These are phyloP conservation scores for Albophoma yamanashiensis DNA, from an alignment of 2,329 filamentous ascomycete species.

Conservation along the genomic window DNA sequence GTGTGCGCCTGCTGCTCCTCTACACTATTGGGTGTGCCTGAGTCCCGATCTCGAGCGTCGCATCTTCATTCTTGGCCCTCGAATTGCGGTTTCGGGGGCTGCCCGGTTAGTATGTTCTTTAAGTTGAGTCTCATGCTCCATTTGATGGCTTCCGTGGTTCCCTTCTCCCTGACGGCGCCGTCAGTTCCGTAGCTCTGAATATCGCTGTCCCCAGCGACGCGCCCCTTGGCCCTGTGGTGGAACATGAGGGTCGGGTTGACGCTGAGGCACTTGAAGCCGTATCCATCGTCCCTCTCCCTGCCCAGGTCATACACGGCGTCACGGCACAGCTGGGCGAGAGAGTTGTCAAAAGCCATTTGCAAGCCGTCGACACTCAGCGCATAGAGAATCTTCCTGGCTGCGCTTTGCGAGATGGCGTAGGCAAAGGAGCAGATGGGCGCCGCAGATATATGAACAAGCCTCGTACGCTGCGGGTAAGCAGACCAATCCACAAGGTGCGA, in stretches of 20 bases:
- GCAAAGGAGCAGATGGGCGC: constrained; percentile 29
- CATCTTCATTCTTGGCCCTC: background rate
- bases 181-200: constrained; percentile 12
- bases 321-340: constrained; percentile 32
- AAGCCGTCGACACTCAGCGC: constrained; percentile 30
- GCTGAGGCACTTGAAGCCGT: constrained; percentile 15
- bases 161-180: constrained; percentile 14
- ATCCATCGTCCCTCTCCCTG: background rate
- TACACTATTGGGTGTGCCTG: background rate
- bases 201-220: constrained; percentile 18
- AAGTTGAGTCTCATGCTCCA: constrained; percentile 20
- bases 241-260: constrained; percentile 23
- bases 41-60: background rate
- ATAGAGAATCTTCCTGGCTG: constrained; percentile 29
- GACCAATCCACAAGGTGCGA: constrained; percentile 14
- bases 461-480: constrained; percentile 26
- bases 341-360: constrained; percentile 28
- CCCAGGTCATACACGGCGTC: constrained; percentile 20
- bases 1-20: background rate
- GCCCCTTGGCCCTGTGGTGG: constrained; percentile 18
- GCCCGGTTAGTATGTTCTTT: constrained; percentile 16
- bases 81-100: constrained; percentile 14
- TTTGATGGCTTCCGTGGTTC: constrained; percentile 19
- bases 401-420: constrained; percentile 32
- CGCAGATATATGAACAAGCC: constrained; percentile 30